These are phyloP conservation scores for Apophysomyces sp. DNA, from an alignment of 371 early-diverging fungal genomes.

Conservation along the genomic window DNA sequence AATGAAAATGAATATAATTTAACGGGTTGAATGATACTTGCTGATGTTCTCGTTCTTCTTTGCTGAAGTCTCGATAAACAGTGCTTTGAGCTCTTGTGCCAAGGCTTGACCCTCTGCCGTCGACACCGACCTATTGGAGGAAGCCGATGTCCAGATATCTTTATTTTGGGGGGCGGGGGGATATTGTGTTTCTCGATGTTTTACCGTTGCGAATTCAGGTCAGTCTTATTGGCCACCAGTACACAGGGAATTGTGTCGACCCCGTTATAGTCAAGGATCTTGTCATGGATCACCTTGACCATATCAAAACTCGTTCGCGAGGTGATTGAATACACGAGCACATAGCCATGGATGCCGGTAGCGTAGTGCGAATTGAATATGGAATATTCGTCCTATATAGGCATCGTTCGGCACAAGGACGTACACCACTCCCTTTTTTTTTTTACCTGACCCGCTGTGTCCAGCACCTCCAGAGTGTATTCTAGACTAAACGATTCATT, in stretches of 20 bases:
- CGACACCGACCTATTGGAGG: slow-evolving; percentile 57
- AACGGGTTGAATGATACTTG: slow-evolving; percentile 7
- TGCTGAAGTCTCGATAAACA: slow-evolving; percentile 79
- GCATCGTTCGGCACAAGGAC: not conserved
- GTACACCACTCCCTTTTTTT: not conserved
- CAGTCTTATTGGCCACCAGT: slow-evolving; percentile 87
- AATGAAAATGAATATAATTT: not conserved
- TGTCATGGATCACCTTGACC: slow-evolving; percentile 76
- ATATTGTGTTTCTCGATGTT: not conserved
- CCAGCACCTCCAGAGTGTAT: slow-evolving; percentile 77
- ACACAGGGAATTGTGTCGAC: slow-evolving; percentile 77
- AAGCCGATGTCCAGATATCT: not conserved
- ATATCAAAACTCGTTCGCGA: slow-evolving; percentile 76
- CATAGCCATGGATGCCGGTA: slow-evolving; percentile 82
- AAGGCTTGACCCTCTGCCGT: slow-evolving; percentile 54
- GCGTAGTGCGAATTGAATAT: slow-evolving; percentile 78
- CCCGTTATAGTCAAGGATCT: slow-evolving; percentile 82
- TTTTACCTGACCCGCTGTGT: slow-evolving; percentile 85
- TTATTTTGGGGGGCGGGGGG: not conserved
- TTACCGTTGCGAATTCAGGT: slow-evolving; percentile 62
- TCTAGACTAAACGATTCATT: slow-evolving; percentile 28
- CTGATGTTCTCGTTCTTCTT: slow-evolving; percentile 77
- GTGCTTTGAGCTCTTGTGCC: slow-evolving; percentile 51
- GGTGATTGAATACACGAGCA: slow-evolving; percentile 82
- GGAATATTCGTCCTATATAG: slow-evolving; percentile 77